A percentile compares a stretch with the other conserved stretches of the same genome.
These are phyloP conservation scores for Mucor piriformis DNA, from an alignment of 371 early-diverging fungal species.

Conservation along the genomic window DNA sequence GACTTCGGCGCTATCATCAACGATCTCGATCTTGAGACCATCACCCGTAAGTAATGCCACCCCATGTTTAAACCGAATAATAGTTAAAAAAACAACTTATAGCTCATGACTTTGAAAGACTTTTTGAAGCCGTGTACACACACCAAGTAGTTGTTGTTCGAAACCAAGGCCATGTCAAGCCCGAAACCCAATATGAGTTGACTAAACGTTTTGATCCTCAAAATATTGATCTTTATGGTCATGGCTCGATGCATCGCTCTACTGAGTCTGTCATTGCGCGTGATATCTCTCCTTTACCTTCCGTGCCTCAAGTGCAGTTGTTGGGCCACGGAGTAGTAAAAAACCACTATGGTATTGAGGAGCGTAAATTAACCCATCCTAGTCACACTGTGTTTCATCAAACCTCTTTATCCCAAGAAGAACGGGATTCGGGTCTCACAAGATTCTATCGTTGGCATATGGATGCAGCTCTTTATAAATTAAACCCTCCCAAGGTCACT, in stretches of 20 bases:
- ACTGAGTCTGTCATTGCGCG: conserved; percentile 47
- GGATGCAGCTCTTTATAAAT: conserved; percentile 54
- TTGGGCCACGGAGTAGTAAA: conserved; percentile 46
- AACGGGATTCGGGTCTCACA: conserved; percentile 46
- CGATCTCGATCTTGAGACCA: conserved; percentile 47
- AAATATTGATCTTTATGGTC: conserved; percentile 51
- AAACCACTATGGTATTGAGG: conserved; percentile 49
- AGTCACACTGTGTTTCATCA: conserved; percentile 48
- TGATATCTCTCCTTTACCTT: conserved; percentile 49
- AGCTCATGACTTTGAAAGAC: conserved; percentile 48
- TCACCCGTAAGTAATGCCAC: conserved; percentile 31
- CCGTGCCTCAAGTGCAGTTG: conserved; percentile 50
- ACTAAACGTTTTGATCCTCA: conserved; percentile 52
- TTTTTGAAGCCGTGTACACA: conserved; percentile 50
- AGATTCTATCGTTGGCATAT: conserved; percentile 58
- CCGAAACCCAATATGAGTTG: conserved; percentile 44
- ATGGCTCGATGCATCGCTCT: conserved; percentile 45
- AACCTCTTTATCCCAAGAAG: conserved; percentile 36
- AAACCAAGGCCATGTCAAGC: conserved; percentile 43
- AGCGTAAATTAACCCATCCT: conserved; percentile 46
- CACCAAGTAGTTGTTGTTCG: conserved; percentile 50
- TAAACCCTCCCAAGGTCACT: conserved; percentile 53
- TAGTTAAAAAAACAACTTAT: not conserved
- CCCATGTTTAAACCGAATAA: not conserved
- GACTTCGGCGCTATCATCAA: conserved; percentile 48